Evolutionary conservation across 108 stramenopile species (phyloP), one percentile per base, ranked within the genome.

Genomic region (Cyclotella choctawhatcheeana): DNA sequence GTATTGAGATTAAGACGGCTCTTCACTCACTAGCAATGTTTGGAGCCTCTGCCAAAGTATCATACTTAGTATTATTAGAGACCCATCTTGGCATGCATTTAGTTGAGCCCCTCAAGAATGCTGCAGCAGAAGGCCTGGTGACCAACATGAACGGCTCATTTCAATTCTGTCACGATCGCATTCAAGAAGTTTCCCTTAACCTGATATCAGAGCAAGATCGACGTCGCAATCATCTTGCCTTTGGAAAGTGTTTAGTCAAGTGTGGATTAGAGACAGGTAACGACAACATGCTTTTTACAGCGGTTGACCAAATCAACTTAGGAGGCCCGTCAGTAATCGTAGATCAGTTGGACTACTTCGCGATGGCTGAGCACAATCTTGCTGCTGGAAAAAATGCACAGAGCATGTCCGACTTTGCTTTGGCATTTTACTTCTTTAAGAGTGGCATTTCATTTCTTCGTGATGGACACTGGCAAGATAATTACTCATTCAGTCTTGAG

Each of bases 151-250:
- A 33, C 4, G 56, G 45, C 2, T 26, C 29, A 18, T 76, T 40
- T 31, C 44, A 34, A 5, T 76, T 76, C 44, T n/a, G 22, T 7
- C 66, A 74, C 14, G 73, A 67, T 37, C 54, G 61, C 17, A 27
- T 74, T 21, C 73, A 74, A 18, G 67, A 69, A 40, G 74, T 67
- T 22, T 55, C 74, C 10, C 69, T 69, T 58, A 61, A 50, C 21
- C 32, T 71, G 59, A 61, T 61, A 26, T 32, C 30, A 13, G 33
- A 25, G 10, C 48, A 60, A 32, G 45, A 34, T 18, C 59, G 47
- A 13, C 17, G 47, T 51, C 22, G 14, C 3, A 24, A 58, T 16
- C 70, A 71, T 34, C 37, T 50, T 7, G 17, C 21, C 2, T 71
- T 61, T 71, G 70, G 70, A 16, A 14, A 35, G 37, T 45, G 44